Conservation (phyloP, 1,284 basidiomycete species). For the Coniferiporia weirii region DNA sequence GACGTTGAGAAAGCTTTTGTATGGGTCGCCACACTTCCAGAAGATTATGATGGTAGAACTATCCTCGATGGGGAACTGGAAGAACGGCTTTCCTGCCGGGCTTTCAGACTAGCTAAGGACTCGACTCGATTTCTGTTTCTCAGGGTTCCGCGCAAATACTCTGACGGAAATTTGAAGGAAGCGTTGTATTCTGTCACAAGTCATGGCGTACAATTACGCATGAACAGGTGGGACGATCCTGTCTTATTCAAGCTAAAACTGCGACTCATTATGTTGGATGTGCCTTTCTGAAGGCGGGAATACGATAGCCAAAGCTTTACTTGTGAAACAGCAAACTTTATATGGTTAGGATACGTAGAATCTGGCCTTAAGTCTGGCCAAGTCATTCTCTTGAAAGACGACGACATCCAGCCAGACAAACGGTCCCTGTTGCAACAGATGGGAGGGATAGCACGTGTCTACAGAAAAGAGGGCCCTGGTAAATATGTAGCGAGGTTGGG, state of each 20-base stretch:
- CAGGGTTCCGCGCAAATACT: not conserved
- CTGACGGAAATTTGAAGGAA: not conserved
- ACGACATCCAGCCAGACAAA: constrained; percentile 17
- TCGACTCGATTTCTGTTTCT: constrained; percentile 9
- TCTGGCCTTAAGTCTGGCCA: constrained; percentile 22
- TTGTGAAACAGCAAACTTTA: not conserved
- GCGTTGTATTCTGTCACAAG: not conserved
- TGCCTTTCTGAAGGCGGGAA: no score
- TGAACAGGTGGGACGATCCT: not conserved
- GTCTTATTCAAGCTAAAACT: not conserved
- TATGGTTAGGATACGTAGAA: constrained; percentile 24
- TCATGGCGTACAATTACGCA: not conserved
- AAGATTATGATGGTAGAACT: not conserved
- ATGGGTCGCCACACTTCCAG: not conserved
- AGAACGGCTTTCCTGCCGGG: not conserved
- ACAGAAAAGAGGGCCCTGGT: constrained; percentile 21
- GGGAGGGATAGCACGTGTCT: constrained; percentile 22
- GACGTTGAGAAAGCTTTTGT: not conserved
- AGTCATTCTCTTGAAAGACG: constrained; percentile 23
- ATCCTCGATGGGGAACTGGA: not conserved
- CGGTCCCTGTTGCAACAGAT: constrained; percentile 19
- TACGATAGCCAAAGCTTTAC: not conserved
- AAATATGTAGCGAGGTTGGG: constrained; percentile 26
- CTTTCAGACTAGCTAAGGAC: constrained; percentile 4
- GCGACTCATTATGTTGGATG: not conserved